Conservation (phyloP, 176 grass and related monocot genomes). For the Urochloa ruziziensis region DNA sequence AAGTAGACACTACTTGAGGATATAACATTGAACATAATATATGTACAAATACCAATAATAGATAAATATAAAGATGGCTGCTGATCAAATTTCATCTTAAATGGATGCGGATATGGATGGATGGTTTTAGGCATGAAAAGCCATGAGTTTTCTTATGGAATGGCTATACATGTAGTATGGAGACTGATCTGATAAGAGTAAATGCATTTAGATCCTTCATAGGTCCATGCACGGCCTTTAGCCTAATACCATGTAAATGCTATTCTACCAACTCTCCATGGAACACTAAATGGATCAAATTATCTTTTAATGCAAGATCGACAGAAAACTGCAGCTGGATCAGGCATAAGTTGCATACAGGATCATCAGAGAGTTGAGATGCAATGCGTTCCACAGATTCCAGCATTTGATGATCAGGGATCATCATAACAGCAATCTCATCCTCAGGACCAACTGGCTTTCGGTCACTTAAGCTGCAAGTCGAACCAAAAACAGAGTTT, state of each 20-base stretch:
- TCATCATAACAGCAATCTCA: conserved; percentile 86
- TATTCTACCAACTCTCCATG: conserved; percentile 14
- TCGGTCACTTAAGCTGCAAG: conserved; percentile 80
- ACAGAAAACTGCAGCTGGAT: neutral
- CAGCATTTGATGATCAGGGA: conserved; percentile 97
- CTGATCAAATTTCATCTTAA: neutral
- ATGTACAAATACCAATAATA: neutral
- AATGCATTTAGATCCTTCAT: neutral
- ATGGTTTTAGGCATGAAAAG: neutral
- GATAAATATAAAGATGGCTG: neutral
- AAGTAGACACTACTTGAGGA: conserved; percentile 34
- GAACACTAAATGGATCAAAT: neutral
- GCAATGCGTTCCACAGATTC: conserved; percentile 81
- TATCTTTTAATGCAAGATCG: conserved; percentile 4
- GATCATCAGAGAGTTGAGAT: conserved; percentile 74
- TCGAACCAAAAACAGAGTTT: neutral
- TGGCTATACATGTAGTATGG: neutral
- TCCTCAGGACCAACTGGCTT: conserved; percentile 84
- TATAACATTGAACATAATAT: conserved; percentile 3
- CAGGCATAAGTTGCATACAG: conserved; percentile 54
- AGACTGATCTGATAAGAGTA: conserved; percentile 1
- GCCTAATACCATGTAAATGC: neutral
- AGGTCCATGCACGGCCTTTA: neutral
- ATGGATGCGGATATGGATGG: neutral
- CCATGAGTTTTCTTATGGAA: neutral